Evolutionary conservation across 805 yeast genomes (phyloP), one percentile per base, ranked within the genome.

Genomic region (Kazachstania africana): DNA sequence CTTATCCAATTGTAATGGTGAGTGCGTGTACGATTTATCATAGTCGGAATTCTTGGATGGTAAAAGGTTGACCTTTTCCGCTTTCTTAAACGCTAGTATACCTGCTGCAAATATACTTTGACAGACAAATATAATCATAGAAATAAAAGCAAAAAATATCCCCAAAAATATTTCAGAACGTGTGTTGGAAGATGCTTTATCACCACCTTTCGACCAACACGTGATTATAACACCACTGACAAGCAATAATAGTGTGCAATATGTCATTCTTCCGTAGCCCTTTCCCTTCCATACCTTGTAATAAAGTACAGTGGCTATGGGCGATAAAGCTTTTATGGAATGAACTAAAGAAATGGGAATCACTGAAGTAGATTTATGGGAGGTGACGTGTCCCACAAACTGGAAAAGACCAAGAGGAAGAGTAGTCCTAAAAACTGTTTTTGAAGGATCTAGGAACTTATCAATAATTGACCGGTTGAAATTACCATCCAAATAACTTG

Each of bases 311-410:
- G 97, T 88, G 29, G 83, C 71, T 16, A 88, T 63, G 3, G 98
- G 98, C 20, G 94, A 78, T 24, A 88, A 62, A 2, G 95, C 91
- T 60, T 91, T 91, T 44, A 88, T 76, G 6, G 96, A 85, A 55
- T 88, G 96, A 14, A 91, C 96, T 41, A 87, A 60, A 4, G 95
- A 81, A n/a, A 91, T 95, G 0, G 95, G 95, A 31, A 91, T 82
- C 38, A 81, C 56, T 2, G 87, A 70, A 2, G 95, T 85, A n/a
- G 97, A 88, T 50, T 81, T 80, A 53, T 87, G 95, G 6, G 93
- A 73, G 10, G 93, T 72, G 39, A 87, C 74, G 55, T 88, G 97
- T 14, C 97, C 98, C 14, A 78, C 63, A 43, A 88, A 81, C 61
- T 88, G 97, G 60, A 88, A 91, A 38, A 76, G 62, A 6, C 96